Percentiles rank a stretch among this genome's conserved stretches.
Evolutionary conservation across 345 rosid species (phyloP).

Genomic region (Aquilaria malaccensis): DNA sequence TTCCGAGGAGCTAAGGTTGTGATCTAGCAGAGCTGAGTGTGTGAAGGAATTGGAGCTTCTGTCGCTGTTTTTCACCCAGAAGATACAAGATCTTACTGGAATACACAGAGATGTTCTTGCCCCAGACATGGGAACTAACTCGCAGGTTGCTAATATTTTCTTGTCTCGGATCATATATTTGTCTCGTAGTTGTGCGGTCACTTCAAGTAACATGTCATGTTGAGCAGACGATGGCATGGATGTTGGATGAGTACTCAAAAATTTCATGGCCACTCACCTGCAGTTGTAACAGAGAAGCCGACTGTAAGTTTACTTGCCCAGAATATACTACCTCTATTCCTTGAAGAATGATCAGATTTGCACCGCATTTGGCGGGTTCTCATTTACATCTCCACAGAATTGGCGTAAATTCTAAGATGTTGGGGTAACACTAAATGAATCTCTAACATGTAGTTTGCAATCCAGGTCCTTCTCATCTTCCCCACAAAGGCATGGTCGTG

Average conservation of each 20-base stretch:
- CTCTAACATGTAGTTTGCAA: constrained; percentile 1
- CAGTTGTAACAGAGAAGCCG: too few relatives aligned
- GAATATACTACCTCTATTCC: too few relatives aligned
- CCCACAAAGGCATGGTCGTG: too few relatives aligned
- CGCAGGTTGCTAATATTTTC: constrained; percentile 20
- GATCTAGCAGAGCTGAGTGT: constrained; percentile 24
- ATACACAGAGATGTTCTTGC: constrained; percentile 37
- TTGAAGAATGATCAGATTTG: too few relatives aligned
- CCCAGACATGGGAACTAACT: constrained; percentile 42
- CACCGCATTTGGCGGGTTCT: too few relatives aligned
- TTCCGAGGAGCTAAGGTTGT: constrained; percentile 49
- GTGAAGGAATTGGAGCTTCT: constrained; percentile 28
- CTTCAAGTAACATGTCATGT: not conserved
- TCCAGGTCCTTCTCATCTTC: constrained; percentile 1
- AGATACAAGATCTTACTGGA: constrained; percentile 40
- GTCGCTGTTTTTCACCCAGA: constrained; percentile 38
- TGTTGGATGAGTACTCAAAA: constrained; percentile 36
- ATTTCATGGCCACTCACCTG: constrained; percentile 25
- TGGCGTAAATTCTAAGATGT: too few relatives aligned
- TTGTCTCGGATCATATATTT: not conserved
- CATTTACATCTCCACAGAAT: too few relatives aligned
- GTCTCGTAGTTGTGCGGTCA: too few relatives aligned
- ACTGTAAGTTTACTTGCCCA: too few relatives aligned
- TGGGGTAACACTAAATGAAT: too few relatives aligned
- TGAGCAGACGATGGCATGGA: constrained; percentile 39